Conservation (phyloP, 306 rosid genomes). For the Pterocarpus macrocarpus region DNA sequence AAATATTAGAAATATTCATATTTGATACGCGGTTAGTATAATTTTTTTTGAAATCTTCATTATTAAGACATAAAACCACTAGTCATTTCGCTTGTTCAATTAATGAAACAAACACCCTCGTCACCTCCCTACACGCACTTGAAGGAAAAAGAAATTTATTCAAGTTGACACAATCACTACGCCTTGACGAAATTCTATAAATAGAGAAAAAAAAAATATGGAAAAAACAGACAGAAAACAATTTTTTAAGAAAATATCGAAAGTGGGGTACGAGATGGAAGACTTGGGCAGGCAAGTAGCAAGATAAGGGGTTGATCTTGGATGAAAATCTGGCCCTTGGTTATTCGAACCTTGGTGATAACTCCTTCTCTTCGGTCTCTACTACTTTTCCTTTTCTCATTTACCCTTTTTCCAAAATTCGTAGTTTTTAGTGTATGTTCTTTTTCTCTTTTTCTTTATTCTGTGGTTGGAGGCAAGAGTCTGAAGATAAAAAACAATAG, state of each 20-base stretch:
- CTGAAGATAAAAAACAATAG: slow-evolving; percentile 24
- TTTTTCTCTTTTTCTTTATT: background rate
- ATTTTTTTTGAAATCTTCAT: too few relatives aligned
- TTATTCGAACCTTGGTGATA: slow-evolving; percentile 47
- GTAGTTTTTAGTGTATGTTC: slow-evolving; percentile 1
- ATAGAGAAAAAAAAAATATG: background rate
- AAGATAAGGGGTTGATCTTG: slow-evolving; percentile 40
- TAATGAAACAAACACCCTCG: slow-evolving; percentile 21
- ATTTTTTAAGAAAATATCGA: slow-evolving; percentile 13
- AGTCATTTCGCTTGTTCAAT: background rate
- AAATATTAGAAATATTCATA: background rate
- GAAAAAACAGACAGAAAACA: background rate
- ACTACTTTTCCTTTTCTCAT: slow-evolving; percentile 34
- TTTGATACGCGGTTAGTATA: too few relatives aligned
- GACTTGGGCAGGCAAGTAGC: slow-evolving; percentile 56
- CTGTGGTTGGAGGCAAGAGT: slow-evolving; percentile 47
- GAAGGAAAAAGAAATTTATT: background rate
- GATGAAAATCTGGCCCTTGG: slow-evolving; percentile 43
- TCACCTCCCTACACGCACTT: background rate
- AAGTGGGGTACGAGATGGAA: slow-evolving; percentile 54
- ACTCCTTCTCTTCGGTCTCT: slow-evolving; percentile 36
- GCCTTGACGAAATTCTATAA: slow-evolving; percentile 32
- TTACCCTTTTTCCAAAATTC: slow-evolving; percentile 23
- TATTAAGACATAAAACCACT: too few relatives aligned
- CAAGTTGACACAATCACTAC: slow-evolving; percentile 40